Evolutionary conservation across 192 early-diverging fungal genomes (phyloP).

Genomic region (Coemansia sp.): DNA sequence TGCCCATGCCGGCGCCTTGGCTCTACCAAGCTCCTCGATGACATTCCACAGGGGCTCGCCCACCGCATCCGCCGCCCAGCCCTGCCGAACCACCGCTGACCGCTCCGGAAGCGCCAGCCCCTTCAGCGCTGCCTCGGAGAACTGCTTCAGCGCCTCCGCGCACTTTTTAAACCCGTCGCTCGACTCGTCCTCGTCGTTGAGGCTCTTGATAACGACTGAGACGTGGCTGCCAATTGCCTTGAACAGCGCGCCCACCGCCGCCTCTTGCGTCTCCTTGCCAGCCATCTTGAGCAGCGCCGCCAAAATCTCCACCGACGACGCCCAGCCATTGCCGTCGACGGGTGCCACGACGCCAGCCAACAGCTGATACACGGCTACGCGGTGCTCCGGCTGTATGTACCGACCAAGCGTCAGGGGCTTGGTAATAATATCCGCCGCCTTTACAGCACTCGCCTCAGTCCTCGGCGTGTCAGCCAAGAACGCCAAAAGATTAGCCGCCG

Average conservation of each 20-base stretch:
- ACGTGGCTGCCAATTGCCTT: constrained; percentile 62
- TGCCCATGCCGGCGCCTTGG: constrained; percentile 8
- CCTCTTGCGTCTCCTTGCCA: constrained; percentile 79
- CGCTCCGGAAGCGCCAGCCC: constrained; percentile 62
- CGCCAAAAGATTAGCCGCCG: constrained; percentile 33
- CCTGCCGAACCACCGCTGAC: constrained; percentile 64
- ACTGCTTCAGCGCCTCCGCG: constrained; percentile 44
- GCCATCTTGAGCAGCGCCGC: constrained; percentile 68
- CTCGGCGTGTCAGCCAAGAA: constrained; percentile 28
- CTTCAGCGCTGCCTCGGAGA: constrained; percentile 53
- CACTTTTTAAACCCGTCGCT: constrained; percentile 22
- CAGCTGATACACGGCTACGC: constrained; percentile 64
- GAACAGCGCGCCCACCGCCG: constrained; percentile 64
- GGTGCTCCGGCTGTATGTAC: constrained; percentile 69
- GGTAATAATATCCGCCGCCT: constrained; percentile 21
- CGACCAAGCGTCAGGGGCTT: constrained; percentile 58
- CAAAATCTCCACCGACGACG: constrained; percentile 55
- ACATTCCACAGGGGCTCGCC: constrained; percentile 59
- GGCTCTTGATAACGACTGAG: constrained; percentile 46
- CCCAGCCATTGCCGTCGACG: constrained; percentile 33
- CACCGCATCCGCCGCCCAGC: constrained; percentile 64
- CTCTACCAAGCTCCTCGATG: background rate
- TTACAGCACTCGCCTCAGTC: constrained; percentile 16
- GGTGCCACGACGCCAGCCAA: constrained; percentile 43
- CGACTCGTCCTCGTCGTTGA: background rate